phyloP scores from a whole-genome alignment of 495 filamentous ascomycete genomes.

The Trichoderma orchidacearum region DNA sequence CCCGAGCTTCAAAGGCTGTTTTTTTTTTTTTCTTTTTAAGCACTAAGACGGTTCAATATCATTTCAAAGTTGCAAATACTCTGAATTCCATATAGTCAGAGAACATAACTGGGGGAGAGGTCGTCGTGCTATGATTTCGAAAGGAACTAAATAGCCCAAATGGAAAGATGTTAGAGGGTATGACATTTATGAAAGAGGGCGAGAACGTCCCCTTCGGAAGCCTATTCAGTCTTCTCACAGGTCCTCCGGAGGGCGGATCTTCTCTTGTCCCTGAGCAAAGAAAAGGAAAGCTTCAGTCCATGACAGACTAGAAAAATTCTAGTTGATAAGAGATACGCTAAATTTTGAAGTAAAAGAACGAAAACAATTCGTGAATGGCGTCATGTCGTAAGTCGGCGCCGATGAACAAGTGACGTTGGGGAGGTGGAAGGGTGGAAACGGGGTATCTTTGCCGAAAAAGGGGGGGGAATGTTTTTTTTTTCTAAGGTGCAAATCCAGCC shows the following conservation, averaged over 20 bases:
- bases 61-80: not conserved
- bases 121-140: not conserved
- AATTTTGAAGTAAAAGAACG: not conserved
- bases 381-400: conserved; percentile 4
- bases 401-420: not conserved
- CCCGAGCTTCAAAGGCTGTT: too few relatives aligned
- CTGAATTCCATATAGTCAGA: not conserved
- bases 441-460: conserved; percentile 1
- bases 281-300: not conserved
- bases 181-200: not conserved
- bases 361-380: conserved; percentile 7
- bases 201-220: not conserved
- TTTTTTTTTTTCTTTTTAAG: too few relatives aligned
- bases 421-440: too few relatives aligned
- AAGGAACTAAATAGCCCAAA: not conserved
- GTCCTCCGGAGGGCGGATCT: not conserved
- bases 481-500: not conserved
- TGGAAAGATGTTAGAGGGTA: not conserved
- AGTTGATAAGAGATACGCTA: not conserved
- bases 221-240: not conserved
- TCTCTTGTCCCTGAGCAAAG: not conserved
- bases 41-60: too few relatives aligned
- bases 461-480: not conserved
- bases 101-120: not conserved
- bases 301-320: not conserved